A percentile compares a stretch with the other conserved stretches of the same genome.
Conservation (phyloP, 2,329 filamentous ascomycete genomes). For the Phyllosticta capitalensis region DNA sequence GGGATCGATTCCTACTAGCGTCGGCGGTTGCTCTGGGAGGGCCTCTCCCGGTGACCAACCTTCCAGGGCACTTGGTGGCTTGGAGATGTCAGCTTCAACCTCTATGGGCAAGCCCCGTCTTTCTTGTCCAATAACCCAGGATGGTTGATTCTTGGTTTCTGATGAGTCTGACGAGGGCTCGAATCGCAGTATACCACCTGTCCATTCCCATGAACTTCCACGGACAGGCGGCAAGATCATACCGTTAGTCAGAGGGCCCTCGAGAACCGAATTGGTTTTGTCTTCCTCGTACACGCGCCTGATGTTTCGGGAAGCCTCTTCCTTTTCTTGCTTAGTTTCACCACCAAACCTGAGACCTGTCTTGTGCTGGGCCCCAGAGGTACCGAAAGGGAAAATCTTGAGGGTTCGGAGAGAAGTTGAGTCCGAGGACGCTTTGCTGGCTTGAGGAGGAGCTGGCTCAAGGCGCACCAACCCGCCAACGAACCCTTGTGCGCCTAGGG, state of each 20-base stretch:
- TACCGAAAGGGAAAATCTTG: constrained; percentile 72
- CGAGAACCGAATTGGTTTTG: constrained; percentile 51
- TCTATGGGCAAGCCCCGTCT: constrained; percentile 58
- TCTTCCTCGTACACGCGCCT: constrained; percentile 58
- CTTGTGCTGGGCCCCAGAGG: constrained; percentile 44
- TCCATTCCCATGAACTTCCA: constrained; percentile 54
- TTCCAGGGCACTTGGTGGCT: constrained; percentile 19
- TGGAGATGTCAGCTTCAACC: constrained; percentile 61
- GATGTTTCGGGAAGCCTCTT: constrained; percentile 65
- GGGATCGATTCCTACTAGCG: constrained; percentile 75
- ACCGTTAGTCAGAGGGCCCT: constrained; percentile 82
- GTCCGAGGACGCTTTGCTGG: constrained; percentile 46
- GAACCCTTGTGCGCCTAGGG: constrained; percentile 60
- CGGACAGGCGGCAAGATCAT: constrained; percentile 59
- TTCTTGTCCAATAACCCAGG: constrained; percentile 73
- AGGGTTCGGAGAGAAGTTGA: constrained; percentile 48
- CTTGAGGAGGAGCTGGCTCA: constrained; percentile 66
- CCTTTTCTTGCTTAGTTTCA: constrained; percentile 72
- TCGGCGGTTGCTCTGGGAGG: constrained; percentile 44
- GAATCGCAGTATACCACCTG: constrained; percentile 75
- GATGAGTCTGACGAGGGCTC: constrained; percentile 45
- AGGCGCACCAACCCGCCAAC: constrained; percentile 83
- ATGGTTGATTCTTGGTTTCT: constrained; percentile 40
- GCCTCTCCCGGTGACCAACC: constrained; percentile 46
- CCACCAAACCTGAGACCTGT: constrained; percentile 77